Evolutionary conservation across 805 yeast species (phyloP).

Genomic region (Yueomyces sinensis): DNA sequence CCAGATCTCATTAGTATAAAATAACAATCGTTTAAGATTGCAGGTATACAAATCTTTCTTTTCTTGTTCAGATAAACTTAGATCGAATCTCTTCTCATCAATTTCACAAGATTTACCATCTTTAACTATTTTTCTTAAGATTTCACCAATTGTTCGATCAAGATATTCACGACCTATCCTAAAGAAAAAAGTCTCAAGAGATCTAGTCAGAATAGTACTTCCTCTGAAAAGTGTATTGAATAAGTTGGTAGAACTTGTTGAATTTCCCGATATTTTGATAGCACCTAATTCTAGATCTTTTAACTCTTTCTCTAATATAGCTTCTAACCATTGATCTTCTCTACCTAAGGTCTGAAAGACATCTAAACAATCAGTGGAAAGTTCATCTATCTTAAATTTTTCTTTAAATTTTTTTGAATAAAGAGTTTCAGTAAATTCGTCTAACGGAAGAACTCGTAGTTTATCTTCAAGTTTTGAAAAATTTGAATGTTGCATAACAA

Average conservation of each 20-base stretch:
- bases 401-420: background rate
- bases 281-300: slow-evolving; percentile 19
- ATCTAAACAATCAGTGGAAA: slow-evolving; percentile 50
- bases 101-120: slow-evolving; percentile 56
- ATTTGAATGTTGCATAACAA: slow-evolving; percentile 44
- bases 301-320: slow-evolving; percentile 57
- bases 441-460: slow-evolving; percentile 22
- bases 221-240: slow-evolving; percentile 70
- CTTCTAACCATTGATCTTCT: slow-evolving; percentile 62
- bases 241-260: slow-evolving; percentile 14
- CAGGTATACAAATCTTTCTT: slow-evolving; percentile 30
- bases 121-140: slow-evolving; percentile 41
- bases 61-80: slow-evolving; percentile 22
- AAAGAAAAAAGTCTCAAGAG: slow-evolving; percentile 64
- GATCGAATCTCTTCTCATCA: slow-evolving; percentile 38
- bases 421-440: slow-evolving; percentile 29
- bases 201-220: slow-evolving; percentile 66
- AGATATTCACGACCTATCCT: slow-evolving; percentile 72
- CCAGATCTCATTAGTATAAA: slow-evolving; percentile 54
- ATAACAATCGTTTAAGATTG: slow-evolving; percentile 36
- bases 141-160: slow-evolving; percentile 57
- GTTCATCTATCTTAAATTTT: slow-evolving; percentile 30
- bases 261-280: slow-evolving; percentile 2
- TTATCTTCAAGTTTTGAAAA: slow-evolving; percentile 53
- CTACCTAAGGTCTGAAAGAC: slow-evolving; percentile 57